Conservation (phyloP, 768 basidiomycete species). For the Lentinula boryana region DNA sequence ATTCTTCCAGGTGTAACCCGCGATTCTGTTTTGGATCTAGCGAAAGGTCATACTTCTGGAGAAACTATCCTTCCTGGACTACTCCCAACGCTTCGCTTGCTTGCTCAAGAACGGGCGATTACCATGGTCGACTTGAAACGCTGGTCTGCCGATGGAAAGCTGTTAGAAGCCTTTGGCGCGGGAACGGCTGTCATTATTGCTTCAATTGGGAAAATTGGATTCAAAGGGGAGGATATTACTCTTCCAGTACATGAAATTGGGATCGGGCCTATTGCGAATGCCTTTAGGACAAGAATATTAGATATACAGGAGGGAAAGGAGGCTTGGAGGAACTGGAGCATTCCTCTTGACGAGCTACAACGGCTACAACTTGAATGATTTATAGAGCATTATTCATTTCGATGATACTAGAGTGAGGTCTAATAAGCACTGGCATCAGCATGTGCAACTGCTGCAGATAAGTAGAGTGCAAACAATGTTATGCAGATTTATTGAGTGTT, state of each 20-base stretch:
- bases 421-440: no score
- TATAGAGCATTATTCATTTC: no score
- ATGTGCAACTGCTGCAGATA: no score
- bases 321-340: conserved; percentile 63
- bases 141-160: conserved; percentile 41
- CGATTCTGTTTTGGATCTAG: conserved; percentile 63
- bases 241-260: conserved; percentile 44
- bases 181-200: conserved; percentile 75
- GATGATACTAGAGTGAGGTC: no score
- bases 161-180: conserved; percentile 73
- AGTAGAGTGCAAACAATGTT: no score
- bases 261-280: conserved; percentile 52
- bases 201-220: conserved; percentile 56
- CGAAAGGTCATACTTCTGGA: conserved; percentile 50
- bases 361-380: no score
- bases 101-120: conserved; percentile 53
- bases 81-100: conserved; percentile 27
- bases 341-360: conserved; percentile 29
- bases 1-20: conserved; percentile 93
- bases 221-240: conserved; percentile 35
- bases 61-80: conserved; percentile 35
- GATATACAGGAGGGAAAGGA: conserved; percentile 68
- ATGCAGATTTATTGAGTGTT: no score
- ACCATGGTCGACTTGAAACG: conserved; percentile 49
- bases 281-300: conserved; percentile 55